These are phyloP conservation scores for Apiospora saccharicola DNA, from an alignment of 2,329 filamentous ascomycete species.

Conservation along the genomic window DNA sequence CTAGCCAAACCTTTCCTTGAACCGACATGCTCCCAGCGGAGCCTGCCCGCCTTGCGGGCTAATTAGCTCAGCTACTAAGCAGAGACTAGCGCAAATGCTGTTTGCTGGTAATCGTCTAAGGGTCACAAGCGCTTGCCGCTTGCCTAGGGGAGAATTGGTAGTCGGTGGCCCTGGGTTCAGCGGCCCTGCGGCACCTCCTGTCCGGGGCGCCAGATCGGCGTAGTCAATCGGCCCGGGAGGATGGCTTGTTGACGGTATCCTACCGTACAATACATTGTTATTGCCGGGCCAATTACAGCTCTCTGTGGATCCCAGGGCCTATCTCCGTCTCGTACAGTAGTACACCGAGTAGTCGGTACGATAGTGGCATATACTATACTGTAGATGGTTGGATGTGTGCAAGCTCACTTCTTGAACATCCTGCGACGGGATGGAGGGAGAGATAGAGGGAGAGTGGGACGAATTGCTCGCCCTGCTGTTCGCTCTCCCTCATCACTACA, in stretches of 20 bases:
- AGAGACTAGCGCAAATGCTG: background rate
- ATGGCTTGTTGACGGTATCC: background rate
- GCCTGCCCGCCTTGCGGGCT: background rate
- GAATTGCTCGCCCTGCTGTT: conserved; percentile 3
- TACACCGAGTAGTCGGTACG: background rate
- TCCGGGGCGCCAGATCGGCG: conserved; percentile 2
- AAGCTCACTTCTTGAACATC: background rate
- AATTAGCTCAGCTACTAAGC: background rate
- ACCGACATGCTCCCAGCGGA: too few relatives aligned
- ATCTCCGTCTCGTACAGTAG: too few relatives aligned
- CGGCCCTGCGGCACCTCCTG: conserved; percentile 6
- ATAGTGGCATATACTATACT: background rate
- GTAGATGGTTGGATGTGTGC: background rate
- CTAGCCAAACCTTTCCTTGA: background rate
- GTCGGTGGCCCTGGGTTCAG: background rate
- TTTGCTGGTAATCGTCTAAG: background rate
- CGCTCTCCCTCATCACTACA: background rate
- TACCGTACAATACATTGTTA: background rate
- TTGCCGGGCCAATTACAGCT: background rate
- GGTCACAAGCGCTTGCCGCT: background rate
- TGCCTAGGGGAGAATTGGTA: background rate
- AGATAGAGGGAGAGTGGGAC: background rate
- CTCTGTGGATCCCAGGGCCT: background rate
- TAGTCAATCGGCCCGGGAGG: background rate
- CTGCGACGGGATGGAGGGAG: background rate